Conservation (phyloP, 2,329 filamentous ascomycete genomes). For the Aurifilum marmelostoma region DNA sequence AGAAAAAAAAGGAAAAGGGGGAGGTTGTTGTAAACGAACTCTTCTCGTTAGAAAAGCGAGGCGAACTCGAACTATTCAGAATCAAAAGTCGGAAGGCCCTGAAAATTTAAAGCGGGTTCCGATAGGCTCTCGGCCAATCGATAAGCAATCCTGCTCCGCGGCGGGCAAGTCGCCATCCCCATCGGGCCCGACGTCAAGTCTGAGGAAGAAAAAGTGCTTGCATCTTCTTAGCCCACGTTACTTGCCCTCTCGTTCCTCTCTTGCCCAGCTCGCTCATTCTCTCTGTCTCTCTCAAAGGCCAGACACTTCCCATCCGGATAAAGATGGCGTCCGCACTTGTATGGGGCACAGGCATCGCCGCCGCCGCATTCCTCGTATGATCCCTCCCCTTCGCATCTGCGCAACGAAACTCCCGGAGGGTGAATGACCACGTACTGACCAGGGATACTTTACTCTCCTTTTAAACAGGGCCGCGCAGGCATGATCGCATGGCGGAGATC, state of each 20-base stretch:
- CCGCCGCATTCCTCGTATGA: constrained; percentile 67
- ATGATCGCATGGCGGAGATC: constrained; percentile 86
- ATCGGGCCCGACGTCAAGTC: constrained; percentile 12
- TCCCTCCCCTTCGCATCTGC: neutral
- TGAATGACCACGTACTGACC: constrained; percentile 10
- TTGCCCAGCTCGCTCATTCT: neutral
- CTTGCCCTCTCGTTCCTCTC: neutral
- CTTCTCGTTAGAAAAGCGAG: neutral
- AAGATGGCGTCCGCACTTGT: constrained; percentile 63
- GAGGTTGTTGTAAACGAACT: neutral
- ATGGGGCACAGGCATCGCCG: constrained; percentile 64
- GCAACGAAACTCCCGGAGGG: neutral
- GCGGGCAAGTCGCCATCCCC: neutral
- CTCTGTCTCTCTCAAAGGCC: constrained; percentile 4
- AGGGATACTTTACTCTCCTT: neutral
- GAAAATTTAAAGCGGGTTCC: constrained; percentile 21
- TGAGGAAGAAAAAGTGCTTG: constrained; percentile 24
- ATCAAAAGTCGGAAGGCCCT: constrained; percentile 10
- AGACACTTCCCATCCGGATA: constrained; percentile 15
- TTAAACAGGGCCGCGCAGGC: constrained; percentile 81
- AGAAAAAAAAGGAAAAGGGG: no score
- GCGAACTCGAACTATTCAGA: neutral
- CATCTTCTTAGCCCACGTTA: neutral
- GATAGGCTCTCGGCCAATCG: neutral
- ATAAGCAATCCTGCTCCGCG: constrained; percentile 13